Evolutionary conservation across 2,329 filamentous ascomycete species (phyloP).

Genomic region (Hypomyces perniciosus): DNA sequence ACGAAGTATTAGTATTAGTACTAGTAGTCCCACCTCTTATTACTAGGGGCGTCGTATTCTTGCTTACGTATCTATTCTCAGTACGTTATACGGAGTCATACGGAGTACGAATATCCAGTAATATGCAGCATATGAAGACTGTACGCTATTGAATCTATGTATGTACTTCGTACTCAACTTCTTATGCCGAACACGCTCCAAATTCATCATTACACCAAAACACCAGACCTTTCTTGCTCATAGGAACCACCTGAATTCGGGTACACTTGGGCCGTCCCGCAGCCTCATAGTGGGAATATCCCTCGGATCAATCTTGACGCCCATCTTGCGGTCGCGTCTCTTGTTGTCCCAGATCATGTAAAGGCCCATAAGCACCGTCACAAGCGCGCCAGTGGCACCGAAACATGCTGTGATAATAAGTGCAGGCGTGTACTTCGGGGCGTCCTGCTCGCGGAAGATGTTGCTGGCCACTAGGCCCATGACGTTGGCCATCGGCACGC

Average conservation of each 20-base stretch:
- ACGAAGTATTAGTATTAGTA: too few species aligned
- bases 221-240: slow-evolving; percentile 14
- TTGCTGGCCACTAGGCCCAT: slow-evolving; percentile 68
- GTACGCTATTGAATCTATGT: too few species aligned
- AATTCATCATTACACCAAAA: not conserved
- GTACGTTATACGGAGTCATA: too few species aligned
- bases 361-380: slow-evolving; percentile 48
- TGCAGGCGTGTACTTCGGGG: slow-evolving; percentile 61
- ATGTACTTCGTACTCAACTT: too few species aligned
- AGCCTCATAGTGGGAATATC: slow-evolving; percentile 47
- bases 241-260: slow-evolving; percentile 48
- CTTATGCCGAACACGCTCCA: not conserved
- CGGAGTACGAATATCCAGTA: not conserved
- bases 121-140: too few species aligned
- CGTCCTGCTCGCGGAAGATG: slow-evolving; percentile 59
- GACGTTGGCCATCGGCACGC: slow-evolving; percentile 68
- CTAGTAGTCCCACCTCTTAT: too few species aligned
- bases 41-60: too few species aligned
- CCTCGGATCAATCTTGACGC: slow-evolving; percentile 37
- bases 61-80: too few species aligned
- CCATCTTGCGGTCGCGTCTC: slow-evolving; percentile 47
- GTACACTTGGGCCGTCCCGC: slow-evolving; percentile 40
- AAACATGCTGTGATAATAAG: slow-evolving; percentile 60
- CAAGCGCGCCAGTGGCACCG: slow-evolving; percentile 52
- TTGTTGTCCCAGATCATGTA: slow-evolving; percentile 56